Evolutionary conservation across 2,329 filamentous ascomycete genomes (phyloP), one percentile per base, ranked within the genome.

Genomic region (Helotiales sp.): DNA sequence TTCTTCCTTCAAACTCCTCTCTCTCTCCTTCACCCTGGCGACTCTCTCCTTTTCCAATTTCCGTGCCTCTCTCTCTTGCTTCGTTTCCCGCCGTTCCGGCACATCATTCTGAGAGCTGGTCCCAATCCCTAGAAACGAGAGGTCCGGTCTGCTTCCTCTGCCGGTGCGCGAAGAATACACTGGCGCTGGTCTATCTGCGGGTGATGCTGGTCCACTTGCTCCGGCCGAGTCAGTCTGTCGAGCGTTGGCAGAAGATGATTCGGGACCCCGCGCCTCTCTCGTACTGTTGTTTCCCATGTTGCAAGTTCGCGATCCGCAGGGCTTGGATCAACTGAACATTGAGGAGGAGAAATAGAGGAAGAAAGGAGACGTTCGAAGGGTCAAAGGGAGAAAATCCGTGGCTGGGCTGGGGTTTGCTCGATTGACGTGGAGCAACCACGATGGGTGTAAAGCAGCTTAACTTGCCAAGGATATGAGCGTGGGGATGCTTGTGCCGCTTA

Each of bases 1-100:
- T 77, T 99, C 96, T 74, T 97, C 94, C 70, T 85, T 89, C 82
- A 98, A 89, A 76, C 96, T 99, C 71, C 91, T 87, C 79, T 97
- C 94, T 57, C 96, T 88, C 78, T 99, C 96, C 78, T 93, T 93
- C 50, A 91, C 80, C 66, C 96, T 86, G 43, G 87, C 85, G 17
- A 86, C 82, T 54, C 93, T 89, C 78, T 98, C 95, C 75, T 89
- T 91, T 78, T 97, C 95, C 64, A 93, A 81, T 70, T 90, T 91
- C 70, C 95, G 87, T 22, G 93, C 93, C 78, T 99, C 96, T 49
- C 93, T 87, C 80, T 98, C 96, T 73, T 95, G 92, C 77, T 91
- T 94, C 7, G 93, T 97, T 81, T 98, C 95, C 66, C 93, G 87
- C 66, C 93, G 90, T 66, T 78, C 77, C 10, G 75, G 72, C 17